These are phyloP conservation scores for Dioszegia crocea DNA, from an alignment of 768 basidiomycete genomes.

Conservation along the genomic window DNA sequence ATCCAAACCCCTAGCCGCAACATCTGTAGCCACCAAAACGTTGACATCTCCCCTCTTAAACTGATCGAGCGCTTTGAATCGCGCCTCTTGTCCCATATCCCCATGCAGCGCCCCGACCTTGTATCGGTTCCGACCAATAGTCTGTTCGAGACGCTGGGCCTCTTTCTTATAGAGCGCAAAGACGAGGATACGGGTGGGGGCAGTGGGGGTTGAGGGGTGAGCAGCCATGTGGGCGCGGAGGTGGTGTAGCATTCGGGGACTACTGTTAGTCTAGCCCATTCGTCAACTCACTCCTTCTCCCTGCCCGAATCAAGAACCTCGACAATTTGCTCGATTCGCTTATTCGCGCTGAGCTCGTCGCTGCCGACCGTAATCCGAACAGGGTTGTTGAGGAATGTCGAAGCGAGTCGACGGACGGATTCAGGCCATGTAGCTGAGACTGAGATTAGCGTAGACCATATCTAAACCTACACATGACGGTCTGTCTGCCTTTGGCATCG, in stretches of 20 bases:
- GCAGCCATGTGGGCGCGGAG: conserved; percentile 51
- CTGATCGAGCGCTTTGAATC: conserved; percentile 77
- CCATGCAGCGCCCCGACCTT: conserved; percentile 79
- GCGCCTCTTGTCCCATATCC: conserved; percentile 77
- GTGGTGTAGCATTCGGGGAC: conserved; percentile 46
- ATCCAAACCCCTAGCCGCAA: conserved; percentile 93
- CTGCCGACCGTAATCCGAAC: conserved; percentile 90
- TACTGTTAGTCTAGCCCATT: conserved; percentile 12
- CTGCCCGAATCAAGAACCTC: conserved; percentile 83
- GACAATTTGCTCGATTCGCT: conserved; percentile 84
- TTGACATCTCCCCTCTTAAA: conserved; percentile 79
- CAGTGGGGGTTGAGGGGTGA: conserved; percentile 52
- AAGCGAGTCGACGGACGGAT: conserved; percentile 79
- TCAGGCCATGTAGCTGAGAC: conserved; percentile 99
- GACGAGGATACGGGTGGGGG: conserved; percentile 69
- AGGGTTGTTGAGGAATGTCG: conserved; percentile 78
- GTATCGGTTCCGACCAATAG: conserved; percentile 69
- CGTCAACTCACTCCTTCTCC: conserved; percentile 71
- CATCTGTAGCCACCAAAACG: conserved; percentile 91
- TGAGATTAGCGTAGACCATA: conserved; percentile 40
- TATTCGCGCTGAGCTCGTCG: conserved; percentile 91
- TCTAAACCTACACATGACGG: conserved; percentile 85
- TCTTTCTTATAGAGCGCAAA: conserved; percentile 99
- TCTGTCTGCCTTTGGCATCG: conserved; percentile 63
- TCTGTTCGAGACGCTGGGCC: conserved; percentile 80